Evolutionary conservation across 1,284 basidiomycete genomes (phyloP), one percentile per base, ranked within the genome.

Genomic region (Sanguinoderma infundibulare): DNA sequence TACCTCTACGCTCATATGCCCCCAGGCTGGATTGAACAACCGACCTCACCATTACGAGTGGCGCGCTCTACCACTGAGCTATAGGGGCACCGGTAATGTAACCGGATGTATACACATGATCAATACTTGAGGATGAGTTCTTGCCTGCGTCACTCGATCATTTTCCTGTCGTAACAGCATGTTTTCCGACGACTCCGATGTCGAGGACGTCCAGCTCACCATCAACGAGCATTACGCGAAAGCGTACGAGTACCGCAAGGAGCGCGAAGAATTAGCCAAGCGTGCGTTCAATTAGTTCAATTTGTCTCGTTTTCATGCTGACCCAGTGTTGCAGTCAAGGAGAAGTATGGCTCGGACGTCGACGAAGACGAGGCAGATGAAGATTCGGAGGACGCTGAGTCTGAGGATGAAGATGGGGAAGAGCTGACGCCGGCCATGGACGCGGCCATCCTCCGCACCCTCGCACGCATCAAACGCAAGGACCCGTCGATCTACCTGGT

Each of bases 361-460:
- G 79, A 80, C 24, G 75, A 75, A 9, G 86, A 83, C 0, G 65
- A 53, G 2, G 78, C 80, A n/a, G 77, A 78, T 3, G 83, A 84
- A 5, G 91, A 94, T 68, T 91, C 89, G 0, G 90, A 93, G 70
- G 85, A 86, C 35, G 90, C 89, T 52, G 92, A 94, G 71, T 88
- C 87, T 1, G 96, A 98, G 72, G 97, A 99, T 72, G 95, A 97
- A 72, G 93, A 98, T 62, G 98, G 96, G 14, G 95, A 95, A 67
- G 94, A 98, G 75, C 85, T 99, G 58, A 99, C 96, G 0, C 95
- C 96, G 2, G 90, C 92, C 0, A 86, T 98, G 50, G 97, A 99
- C 73, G 98, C 91, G 47, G 98, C 98, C 20, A 98, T 99, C 70
- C 82, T 99, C 44, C 84, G 95, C 53, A 99, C 96, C 0, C 81